Base-by-base conservation (phyloP, 805 yeast species). In the Wickerhamiella nectarea region DNA sequence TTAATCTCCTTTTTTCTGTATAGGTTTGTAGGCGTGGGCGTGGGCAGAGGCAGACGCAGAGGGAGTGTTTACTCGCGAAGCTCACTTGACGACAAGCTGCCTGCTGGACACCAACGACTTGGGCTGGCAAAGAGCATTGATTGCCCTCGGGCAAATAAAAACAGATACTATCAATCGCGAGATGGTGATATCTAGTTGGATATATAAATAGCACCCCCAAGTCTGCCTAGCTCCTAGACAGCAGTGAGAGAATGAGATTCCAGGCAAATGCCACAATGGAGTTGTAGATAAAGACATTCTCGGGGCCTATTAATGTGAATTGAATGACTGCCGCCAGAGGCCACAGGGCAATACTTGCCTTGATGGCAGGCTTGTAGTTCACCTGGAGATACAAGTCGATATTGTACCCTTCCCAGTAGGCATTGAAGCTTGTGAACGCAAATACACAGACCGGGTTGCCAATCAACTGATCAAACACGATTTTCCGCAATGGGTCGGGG, bases 331-430 rank as follows among this genome's bases (percentile, higher is more conserved):
- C 54, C 3, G 58, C 52, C 7, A 49, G 22, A 8, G 57, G 58
- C 58, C 59, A 54, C 10, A 55, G 47, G 8, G 53, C 21, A 26
- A 51, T 45, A 24, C 52, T 49, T 22, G 51, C 51, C 38, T 48
- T 50, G 26, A 54, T 45, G n/a, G 58, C 52, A 14, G 50, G 46
- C 14, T 17, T n/a, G 37, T 48, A 52, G 48, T 51, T 53, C 45
- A 52, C 51, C 25, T 56, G 53, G 33, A 61, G 28, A 38, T 53
- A 58, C 12, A 50, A 43, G 45, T 57, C 62, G 19, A 60, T 42
- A 45, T 58, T 58, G 34, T 51, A 48, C 25, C 63, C 63, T 40
- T 62, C 64, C 66, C 66, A 62, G 44, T 51, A 56, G 9, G 65
- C 65, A 11, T 57, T 50, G 26, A 56, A 56, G 8, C 57, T 45